These are phyloP conservation scores for Conticribra guillardii DNA, from an alignment of 108 stramenopile genomes.

Conservation along the genomic window DNA sequence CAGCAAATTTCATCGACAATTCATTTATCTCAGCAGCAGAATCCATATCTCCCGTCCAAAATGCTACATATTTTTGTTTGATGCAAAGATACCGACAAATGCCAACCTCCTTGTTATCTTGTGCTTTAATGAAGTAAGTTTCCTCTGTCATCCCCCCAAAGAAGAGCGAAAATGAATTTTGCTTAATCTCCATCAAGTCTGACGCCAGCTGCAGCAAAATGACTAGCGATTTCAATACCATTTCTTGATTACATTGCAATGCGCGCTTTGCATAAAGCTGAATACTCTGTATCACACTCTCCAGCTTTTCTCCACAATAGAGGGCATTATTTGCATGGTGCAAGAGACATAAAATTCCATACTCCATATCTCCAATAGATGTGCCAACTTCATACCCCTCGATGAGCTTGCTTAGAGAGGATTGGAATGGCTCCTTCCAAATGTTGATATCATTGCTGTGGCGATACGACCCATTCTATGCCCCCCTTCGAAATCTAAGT, in stretches of 20 bases:
- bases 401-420: conserved; percentile 24
- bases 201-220: conserved; percentile 9
- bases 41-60: conserved; percentile 27
- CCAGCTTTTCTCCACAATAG: conserved; percentile 27
- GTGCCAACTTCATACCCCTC: conserved; percentile 30
- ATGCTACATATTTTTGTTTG: conserved; percentile 30
- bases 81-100: conserved; percentile 20
- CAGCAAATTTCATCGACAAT: conserved; percentile 5
- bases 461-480: conserved; percentile 52
- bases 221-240: background rate
- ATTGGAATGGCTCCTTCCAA: conserved; percentile 36
- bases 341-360: conserved; percentile 23
- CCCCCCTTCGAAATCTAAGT: conserved; percentile 51
- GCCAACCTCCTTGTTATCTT: background rate
- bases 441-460: conserved; percentile 42
- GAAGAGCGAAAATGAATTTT: conserved; percentile 19
- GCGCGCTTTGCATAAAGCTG: conserved; percentile 19
- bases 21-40: conserved; percentile 32
- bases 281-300: background rate
- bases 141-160: conserved; percentile 17
- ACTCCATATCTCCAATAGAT: conserved; percentile 28
- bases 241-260: conserved; percentile 15
- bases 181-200: conserved; percentile 19
- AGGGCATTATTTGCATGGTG: conserved; percentile 4
- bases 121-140: conserved; percentile 5